Percentiles rank a stretch among this genome's conserved stretches.
Conservation (phyloP, 768 basidiomycete genomes). For the Russula virescens region DNA sequence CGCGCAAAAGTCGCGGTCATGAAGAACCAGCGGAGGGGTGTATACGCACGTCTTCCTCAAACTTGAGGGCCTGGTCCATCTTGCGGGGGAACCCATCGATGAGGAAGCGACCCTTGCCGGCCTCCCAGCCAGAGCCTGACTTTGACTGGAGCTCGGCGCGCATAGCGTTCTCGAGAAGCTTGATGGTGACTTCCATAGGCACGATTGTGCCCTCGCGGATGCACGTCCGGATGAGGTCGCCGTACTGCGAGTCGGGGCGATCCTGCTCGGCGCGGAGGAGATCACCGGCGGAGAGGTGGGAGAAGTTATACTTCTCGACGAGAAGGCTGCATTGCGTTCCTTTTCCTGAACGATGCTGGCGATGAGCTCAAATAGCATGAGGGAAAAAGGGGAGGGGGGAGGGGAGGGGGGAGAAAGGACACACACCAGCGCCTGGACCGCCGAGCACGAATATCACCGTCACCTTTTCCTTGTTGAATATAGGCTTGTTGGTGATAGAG, state of each 20-base stretch:
- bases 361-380: neutral
- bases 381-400: neutral
- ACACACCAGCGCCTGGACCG: slow-evolving; percentile 86
- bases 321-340: slow-evolving; percentile 90
- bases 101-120: slow-evolving; percentile 79
- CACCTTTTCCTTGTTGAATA: slow-evolving; percentile 67
- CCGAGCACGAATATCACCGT: slow-evolving; percentile 93
- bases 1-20: too few relatives aligned
- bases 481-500: slow-evolving; percentile 11
- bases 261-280: slow-evolving; percentile 91
- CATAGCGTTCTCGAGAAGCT: slow-evolving; percentile 94
- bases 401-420: slow-evolving; percentile 15
- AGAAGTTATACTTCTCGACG: slow-evolving; percentile 80
- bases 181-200: slow-evolving; percentile 94
- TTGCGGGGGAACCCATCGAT: slow-evolving; percentile 97
- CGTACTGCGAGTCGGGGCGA: slow-evolving; percentile 77
- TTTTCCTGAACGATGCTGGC: slow-evolving; percentile 54
- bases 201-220: slow-evolving; percentile 93
- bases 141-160: slow-evolving; percentile 43
- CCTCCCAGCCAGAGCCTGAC: slow-evolving; percentile 53
- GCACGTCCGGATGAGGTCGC: slow-evolving; percentile 76
- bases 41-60: slow-evolving; percentile 69
- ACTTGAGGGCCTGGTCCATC: slow-evolving; percentile 95
- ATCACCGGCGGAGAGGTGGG: slow-evolving; percentile 97
- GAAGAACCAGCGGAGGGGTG: neutral